Evolutionary conservation across 1,284 basidiomycete species (phyloP), one percentile per base, ranked within the genome.

Genomic region (Boletus subluridellus): DNA sequence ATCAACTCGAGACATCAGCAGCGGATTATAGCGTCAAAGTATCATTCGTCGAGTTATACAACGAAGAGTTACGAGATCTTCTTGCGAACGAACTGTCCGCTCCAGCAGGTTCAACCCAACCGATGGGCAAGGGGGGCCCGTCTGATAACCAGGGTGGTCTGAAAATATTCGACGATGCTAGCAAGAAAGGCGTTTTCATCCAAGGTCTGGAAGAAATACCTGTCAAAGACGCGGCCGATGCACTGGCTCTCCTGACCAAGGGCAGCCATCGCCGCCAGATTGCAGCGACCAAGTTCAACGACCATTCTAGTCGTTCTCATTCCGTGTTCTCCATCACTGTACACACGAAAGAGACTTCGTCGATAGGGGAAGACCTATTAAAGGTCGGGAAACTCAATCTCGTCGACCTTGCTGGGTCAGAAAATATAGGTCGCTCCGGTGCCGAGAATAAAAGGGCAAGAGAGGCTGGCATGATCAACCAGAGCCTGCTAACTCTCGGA

Each of bases 391-490:
- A 99, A 73, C 83, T 99, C 56, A 98, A 99, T 74, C 85, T 99
- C 21, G 97, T 99, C 57, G 96, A 99, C 72, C 79, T 99, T 59
- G 97, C 97, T 41, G 97, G 97, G 7, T 96, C 94, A 5, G 97
- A 99, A 75, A 98, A 98, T 68, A 96, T 99, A 66, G 96, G 95
- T 10, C 83, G 96, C 17, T 95, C 92, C 0, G 97, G 97, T 8
- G 97, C 97, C 1, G 94, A 95, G 74, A 92, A 98, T 71, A 94
- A 94, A 72, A 82, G 95, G 57, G 97, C 96, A 2, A 82, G 94
- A 64, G 97, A 99, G 71, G 97, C 97, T 2, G 97, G 97, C 9
- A 97, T 97, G 91, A 99, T 99, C 75, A 99, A 99, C 71, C 94
- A 98, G 76, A 97, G 94, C 71, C 79, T 99, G 41, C 79, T 99